phyloP scores from a whole-genome alignment of 2,329 filamentous ascomycete genomes.

The Remersonia thermophila region DNA sequence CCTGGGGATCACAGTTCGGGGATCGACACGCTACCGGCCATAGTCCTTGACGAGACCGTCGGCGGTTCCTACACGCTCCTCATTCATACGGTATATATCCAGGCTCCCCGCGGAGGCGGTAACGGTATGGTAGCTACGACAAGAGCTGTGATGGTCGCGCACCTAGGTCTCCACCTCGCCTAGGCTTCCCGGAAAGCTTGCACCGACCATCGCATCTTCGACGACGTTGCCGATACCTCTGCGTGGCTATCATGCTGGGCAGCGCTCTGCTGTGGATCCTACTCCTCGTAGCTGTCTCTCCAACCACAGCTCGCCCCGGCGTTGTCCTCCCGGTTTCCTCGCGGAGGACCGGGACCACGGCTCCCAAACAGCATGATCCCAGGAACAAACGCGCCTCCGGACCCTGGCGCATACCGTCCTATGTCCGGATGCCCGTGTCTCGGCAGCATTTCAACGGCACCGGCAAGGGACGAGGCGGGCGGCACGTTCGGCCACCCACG shows the following conservation, averaged over 20 bases:
- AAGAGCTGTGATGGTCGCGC: no score
- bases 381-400: not conserved
- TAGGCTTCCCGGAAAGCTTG: not conserved
- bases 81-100: no score
- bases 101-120: no score
- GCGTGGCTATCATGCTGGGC: slow-evolving; percentile 3
- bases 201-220: not conserved
- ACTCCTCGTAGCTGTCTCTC: not conserved
- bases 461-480: slow-evolving; percentile 7
- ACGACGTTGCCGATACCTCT: not conserved
- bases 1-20: no score
- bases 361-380: not conserved
- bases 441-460: slow-evolving; percentile 15
- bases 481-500: slow-evolving; percentile 8
- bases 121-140: no score
- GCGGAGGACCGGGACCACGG: not conserved
- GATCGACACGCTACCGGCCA: no score
- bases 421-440: slow-evolving; percentile 15
- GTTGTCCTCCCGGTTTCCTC: not conserved
- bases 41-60: no score
- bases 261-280: slow-evolving; percentile 1
- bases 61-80: no score
- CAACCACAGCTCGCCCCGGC: slow-evolving; percentile 4
- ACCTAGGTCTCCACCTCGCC: not conserved
- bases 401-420: slow-evolving; percentile 7